phyloP scores from a whole-genome alignment of 2,329 filamentous ascomycete species.

The Colletotrichum orbiculare region DNA sequence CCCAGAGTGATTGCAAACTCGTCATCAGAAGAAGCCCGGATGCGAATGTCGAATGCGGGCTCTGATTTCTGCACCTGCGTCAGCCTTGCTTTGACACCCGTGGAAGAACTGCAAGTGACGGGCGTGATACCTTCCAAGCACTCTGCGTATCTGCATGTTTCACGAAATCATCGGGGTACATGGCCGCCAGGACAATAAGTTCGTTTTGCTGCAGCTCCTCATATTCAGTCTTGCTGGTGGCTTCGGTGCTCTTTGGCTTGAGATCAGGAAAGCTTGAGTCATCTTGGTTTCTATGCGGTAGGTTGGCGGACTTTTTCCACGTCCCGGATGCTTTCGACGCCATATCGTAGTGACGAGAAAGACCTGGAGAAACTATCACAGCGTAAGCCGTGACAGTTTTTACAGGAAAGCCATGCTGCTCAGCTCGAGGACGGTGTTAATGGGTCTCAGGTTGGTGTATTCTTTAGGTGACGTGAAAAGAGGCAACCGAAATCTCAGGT shows the following conservation, averaged over 20 bases:
- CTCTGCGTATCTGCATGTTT: slow-evolving; percentile 75
- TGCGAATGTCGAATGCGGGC: slow-evolving; percentile 81
- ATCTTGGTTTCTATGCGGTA: slow-evolving; percentile 52
- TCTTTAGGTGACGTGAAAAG: slow-evolving; percentile 32
- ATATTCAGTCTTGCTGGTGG: slow-evolving; percentile 71
- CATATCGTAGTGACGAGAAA: slow-evolving; percentile 51
- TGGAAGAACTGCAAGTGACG: not conserved
- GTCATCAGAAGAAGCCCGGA: slow-evolving; percentile 79
- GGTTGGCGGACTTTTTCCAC: slow-evolving; percentile 60
- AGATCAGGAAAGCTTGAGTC: slow-evolving; percentile 65
- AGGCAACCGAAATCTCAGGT: slow-evolving; percentile 19
- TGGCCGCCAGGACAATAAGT: slow-evolving; percentile 84
- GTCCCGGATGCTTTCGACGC: slow-evolving; percentile 61
- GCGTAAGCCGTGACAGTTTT: slow-evolving; percentile 63
- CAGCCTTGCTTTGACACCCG: slow-evolving; percentile 15
- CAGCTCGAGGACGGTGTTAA: slow-evolving; percentile 20
- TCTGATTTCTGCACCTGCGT: slow-evolving; percentile 73
- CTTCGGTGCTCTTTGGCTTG: slow-evolving; percentile 54
- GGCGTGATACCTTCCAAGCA: slow-evolving; percentile 81
- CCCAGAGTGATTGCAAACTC: slow-evolving; percentile 78
- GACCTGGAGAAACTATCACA: slow-evolving; percentile 54
- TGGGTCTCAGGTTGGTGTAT: slow-evolving; percentile 11
- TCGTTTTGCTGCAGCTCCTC: slow-evolving; percentile 89
- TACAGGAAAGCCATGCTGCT: slow-evolving; percentile 57
- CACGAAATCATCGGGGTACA: slow-evolving; percentile 90